These are phyloP conservation scores for Agrostemma githago DNA, from an alignment of 148 eudicot genomes.

Conservation along the genomic window DNA sequence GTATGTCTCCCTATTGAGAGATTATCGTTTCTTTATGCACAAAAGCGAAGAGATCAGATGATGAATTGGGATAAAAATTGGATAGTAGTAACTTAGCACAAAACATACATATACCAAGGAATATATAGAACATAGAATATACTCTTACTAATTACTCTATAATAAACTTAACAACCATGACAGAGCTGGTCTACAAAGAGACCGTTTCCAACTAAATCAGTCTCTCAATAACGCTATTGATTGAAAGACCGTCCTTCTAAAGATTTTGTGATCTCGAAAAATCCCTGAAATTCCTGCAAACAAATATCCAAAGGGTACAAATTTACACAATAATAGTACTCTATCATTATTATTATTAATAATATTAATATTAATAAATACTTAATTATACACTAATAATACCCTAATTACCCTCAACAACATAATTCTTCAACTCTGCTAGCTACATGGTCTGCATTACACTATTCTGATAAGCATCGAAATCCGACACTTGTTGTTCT, in stretches of 20 bases:
- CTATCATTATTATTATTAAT: background rate
- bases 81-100: background rate
- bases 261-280: background rate
- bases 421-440: background rate
- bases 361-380: background rate
- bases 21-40: background rate
- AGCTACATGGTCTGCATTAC: constrained; percentile 20
- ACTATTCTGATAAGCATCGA: constrained; percentile 29
- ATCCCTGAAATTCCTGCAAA: constrained; percentile 4
- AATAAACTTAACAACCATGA: background rate
- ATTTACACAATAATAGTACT: constrained; percentile 22
- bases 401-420: constrained; percentile 22
- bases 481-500: constrained; percentile 33
- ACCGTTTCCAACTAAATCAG: no score
- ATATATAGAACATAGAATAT: constrained; percentile 1
- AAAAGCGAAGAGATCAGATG: background rate
- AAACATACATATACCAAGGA: constrained; percentile 5
- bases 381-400: constrained; percentile 7
- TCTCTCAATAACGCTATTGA: no score
- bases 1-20: no score
- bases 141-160: background rate
- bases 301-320: constrained; percentile 21
- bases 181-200: no score
- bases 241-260: no score
- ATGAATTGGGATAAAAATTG: background rate